Conservation (phyloP, 768 basidiomycete genomes). For the Phaeotremella fagi region DNA sequence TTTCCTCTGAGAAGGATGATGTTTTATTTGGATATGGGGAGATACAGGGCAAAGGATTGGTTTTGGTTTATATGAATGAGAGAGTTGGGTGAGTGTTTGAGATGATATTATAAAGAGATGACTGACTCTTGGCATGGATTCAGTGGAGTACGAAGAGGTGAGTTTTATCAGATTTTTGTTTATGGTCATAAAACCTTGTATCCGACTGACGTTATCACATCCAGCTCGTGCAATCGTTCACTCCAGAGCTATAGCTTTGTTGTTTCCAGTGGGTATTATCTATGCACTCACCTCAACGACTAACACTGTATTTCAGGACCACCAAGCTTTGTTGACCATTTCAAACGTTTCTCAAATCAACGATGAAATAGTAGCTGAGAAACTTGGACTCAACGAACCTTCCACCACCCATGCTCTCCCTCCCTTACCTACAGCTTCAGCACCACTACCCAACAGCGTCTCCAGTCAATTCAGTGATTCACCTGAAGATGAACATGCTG, state of each 20-base stretch:
- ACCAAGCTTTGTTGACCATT: slow-evolving; percentile 37
- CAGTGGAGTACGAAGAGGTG: slow-evolving; percentile 36
- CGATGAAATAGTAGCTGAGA: slow-evolving; percentile 25
- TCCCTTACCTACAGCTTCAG: neutral
- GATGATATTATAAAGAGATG: neutral
- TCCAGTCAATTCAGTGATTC: neutral
- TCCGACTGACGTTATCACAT: neutral
- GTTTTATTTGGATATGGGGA: slow-evolving; percentile 38
- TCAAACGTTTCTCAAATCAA: slow-evolving; percentile 30
- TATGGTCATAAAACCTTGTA: neutral
- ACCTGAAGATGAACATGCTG: neutral
- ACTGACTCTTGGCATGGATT: neutral
- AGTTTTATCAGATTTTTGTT: neutral
- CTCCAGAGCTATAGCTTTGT: slow-evolving; percentile 30
- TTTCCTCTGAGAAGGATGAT: slow-evolving; percentile 13
- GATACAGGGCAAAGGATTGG: slow-evolving; percentile 27
- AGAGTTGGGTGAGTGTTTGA: slow-evolving; percentile 30
- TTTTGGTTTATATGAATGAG: slow-evolving; percentile 29
- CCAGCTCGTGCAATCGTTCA: slow-evolving; percentile 43
- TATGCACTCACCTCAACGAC: neutral
- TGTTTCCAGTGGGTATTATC: slow-evolving; percentile 33
- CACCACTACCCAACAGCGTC: neutral
- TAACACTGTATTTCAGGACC: slow-evolving; percentile 25
- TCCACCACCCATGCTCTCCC: neutral
- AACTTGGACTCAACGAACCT: slow-evolving; percentile 27